These are phyloP conservation scores for Claviceps arundinis DNA, from an alignment of 2,329 filamentous ascomycete species.

Conservation along the genomic window DNA sequence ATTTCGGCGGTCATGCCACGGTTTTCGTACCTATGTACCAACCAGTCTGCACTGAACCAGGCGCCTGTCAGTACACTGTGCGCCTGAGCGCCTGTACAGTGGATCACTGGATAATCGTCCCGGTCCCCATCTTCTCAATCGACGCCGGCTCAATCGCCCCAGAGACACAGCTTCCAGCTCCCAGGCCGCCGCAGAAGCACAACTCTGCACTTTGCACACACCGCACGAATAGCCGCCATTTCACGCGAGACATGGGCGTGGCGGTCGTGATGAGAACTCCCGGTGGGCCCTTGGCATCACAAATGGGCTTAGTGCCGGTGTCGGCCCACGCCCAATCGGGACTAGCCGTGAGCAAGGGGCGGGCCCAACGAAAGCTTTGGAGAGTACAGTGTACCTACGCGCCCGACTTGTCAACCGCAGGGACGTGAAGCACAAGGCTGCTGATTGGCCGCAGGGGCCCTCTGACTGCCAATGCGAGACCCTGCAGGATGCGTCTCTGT, in stretches of 20 bases:
- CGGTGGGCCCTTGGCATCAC: conserved; percentile 11
- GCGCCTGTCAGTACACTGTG: too few relatives aligned
- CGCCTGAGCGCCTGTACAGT: too few relatives aligned
- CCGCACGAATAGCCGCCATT: background rate
- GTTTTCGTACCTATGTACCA: too few relatives aligned
- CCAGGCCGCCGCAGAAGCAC: background rate
- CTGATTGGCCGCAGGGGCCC: conserved; percentile 2
- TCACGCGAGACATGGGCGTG: conserved; percentile 2
- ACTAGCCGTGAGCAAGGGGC: conserved; percentile 8
- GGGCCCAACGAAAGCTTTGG: background rate
- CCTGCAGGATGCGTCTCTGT: conserved; percentile 1
- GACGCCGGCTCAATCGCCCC: conserved; percentile 3
- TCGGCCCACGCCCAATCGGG: conserved; percentile 13
- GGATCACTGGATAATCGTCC: too few relatives aligned
- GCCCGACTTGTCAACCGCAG: background rate
- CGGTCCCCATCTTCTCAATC: background rate
- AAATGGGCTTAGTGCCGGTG: conserved; percentile 20
- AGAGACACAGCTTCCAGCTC: background rate
- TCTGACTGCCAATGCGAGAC: conserved; percentile 3
- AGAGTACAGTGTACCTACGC: background rate
- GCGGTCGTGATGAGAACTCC: conserved; percentile 8
- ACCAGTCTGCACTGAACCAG: too few relatives aligned
- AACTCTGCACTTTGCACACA: background rate
- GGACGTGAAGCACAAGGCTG: background rate
- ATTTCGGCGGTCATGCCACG: too few relatives aligned